Evolutionary conservation across 2,329 filamentous ascomycete genomes (phyloP).

Genomic region (Epicoccum nigrum): DNA sequence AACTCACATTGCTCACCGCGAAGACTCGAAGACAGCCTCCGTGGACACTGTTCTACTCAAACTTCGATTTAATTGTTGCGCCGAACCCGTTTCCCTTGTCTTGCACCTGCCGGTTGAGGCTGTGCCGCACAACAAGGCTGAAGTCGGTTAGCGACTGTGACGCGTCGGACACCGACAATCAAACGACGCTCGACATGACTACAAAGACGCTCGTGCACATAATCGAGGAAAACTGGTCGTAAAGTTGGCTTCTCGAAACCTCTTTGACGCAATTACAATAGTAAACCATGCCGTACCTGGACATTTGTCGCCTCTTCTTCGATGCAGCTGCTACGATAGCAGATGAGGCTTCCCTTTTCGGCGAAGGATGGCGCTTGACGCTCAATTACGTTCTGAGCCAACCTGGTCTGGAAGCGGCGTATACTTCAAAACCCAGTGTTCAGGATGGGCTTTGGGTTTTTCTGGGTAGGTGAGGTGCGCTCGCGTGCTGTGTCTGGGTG

Average conservation of each 20-base stretch:
- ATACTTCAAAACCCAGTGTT: not conserved
- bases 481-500: not conserved
- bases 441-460: not conserved
- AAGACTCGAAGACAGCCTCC: no score
- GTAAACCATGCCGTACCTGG: slow-evolving; percentile 4
- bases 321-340: not conserved
- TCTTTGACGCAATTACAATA: not conserved
- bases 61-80: no score
- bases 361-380: slow-evolving; percentile 9
- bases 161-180: slow-evolving; percentile 2
- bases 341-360: not conserved
- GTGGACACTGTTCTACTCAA: no score
- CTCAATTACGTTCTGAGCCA: slow-evolving; percentile 3
- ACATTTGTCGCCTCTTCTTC: not conserved
- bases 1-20: no score
- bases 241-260: not conserved
- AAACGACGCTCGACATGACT: not conserved
- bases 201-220: not conserved
- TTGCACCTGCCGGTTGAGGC: not conserved
- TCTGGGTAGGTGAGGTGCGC: slow-evolving; percentile 1
- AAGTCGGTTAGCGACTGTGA: slow-evolving; percentile 1
- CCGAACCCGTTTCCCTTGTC: no score
- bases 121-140: not conserved
- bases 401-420: not conserved
- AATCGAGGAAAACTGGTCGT: not conserved